A percentile compares a stretch with the other conserved stretches of the same genome.
phyloP scores from a whole-genome alignment of 495 filamentous ascomycete genomes.

The Cryomyces minteri region DNA sequence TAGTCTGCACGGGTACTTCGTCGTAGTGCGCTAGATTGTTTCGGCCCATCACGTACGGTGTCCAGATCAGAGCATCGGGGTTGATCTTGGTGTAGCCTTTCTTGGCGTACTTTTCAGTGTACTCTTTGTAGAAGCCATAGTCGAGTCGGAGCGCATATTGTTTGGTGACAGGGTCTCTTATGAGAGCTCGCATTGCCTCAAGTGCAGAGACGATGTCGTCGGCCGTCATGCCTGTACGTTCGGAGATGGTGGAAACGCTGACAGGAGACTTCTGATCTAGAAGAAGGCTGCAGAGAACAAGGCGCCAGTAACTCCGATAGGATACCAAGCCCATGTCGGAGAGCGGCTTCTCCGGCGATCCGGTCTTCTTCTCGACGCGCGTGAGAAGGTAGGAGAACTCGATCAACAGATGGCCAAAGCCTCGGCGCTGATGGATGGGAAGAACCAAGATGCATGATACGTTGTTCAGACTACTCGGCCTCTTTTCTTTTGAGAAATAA shows the following conservation, averaged over 20 bases:
- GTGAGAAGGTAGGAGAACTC: conserved; percentile 97
- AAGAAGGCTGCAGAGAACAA: conserved; percentile 70
- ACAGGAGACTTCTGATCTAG: conserved; percentile 42
- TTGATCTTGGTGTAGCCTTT: conserved; percentile 79
- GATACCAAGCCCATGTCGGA: conserved; percentile 96
- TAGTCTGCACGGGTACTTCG: conserved; percentile 60
- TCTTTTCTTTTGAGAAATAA: conserved; percentile 98
- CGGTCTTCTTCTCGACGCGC: conserved; percentile 80
- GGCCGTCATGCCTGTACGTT: conserved; percentile 84
- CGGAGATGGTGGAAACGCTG: conserved; percentile 59
- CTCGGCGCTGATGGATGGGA: conserved; percentile 90
- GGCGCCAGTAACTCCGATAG: conserved; percentile 91
- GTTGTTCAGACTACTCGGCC: conserved; percentile 87
- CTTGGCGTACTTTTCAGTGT: conserved; percentile 68
- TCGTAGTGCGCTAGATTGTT: conserved; percentile 73
- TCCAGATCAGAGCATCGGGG: conserved; percentile 71
- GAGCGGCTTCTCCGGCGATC: conserved; percentile 91
- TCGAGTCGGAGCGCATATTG: conserved; percentile 80
- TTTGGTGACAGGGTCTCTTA: conserved; percentile 75
- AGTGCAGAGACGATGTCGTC: conserved; percentile 90
- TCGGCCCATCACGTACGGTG: conserved; percentile 91
- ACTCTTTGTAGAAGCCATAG: conserved; percentile 59
- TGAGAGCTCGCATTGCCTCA: conserved; percentile 72
- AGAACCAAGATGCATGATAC: conserved; percentile 93
- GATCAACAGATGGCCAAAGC: conserved; percentile 89